Base-by-base conservation (phyloP, 768 basidiomycete species). In the Omphalotus guepiniiformis region DNA sequence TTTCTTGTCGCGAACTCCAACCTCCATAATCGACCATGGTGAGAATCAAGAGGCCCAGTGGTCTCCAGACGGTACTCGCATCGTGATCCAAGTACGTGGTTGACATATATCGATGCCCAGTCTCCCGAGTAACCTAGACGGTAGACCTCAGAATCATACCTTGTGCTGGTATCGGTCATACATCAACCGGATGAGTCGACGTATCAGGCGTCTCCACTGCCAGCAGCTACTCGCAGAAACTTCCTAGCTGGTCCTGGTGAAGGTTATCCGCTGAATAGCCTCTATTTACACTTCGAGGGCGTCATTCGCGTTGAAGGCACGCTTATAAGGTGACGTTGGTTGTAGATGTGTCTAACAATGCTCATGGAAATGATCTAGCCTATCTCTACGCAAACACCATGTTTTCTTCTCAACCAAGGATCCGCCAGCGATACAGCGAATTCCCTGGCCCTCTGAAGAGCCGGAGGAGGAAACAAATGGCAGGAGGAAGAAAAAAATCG, bases 161-260 rank as follows among this genome's bases (percentile, higher is more conserved):
- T 96, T 21, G 82, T 96, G 11, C 72, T 93, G 38, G 71, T 92
- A 32, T 74, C 76, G 5, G 75, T 92, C 27, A 76, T 80, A 40
- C 78, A 80, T 54, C 69, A 71, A 40, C 70, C 73, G 25, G 72
- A 78, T 51, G 78, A 75, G 52, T 64, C 65, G 32, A 81, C 75
- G 8, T 87, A 83, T 60, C 72, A 72, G 56, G 66, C 72, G 3
- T 74, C 76, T 15, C 64, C 76, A 3, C 73, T 81, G 41, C 74
- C 78, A 18, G 57, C 74, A 23, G 74, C 68, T 32, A 72, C 82
- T 28, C 81, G 82, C 57, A 75, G 82, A 23, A 83, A 78, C 58
- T 89, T 92, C 61, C 65, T 87, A 18, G 72, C 85, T 18, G 88
- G 90, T 30, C 78, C 90, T 9, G 89, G 91, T n/a, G 89, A 91